A percentile compares a stretch with the other conserved stretches of the same genome.
Conservation (phyloP, 108 stramenopile genomes). For the Ochromonas danica region DNA sequence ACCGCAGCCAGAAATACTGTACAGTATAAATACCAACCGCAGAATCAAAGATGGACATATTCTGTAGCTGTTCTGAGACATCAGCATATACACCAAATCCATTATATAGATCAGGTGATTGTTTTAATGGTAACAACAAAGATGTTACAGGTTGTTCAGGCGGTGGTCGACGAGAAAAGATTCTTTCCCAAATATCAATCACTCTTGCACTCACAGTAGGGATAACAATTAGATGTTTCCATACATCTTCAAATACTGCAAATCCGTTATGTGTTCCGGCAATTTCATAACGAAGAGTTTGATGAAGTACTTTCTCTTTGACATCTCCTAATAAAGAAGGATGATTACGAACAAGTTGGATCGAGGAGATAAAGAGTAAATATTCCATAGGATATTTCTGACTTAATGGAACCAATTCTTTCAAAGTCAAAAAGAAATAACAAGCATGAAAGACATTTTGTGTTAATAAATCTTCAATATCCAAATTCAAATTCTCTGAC, state of each 20-base stretch:
- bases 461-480: conserved; percentile 16
- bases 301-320: neutral
- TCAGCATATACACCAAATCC: neutral
- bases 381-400: neutral
- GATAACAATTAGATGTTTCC: neutral
- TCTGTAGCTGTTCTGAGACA: conserved; percentile 3
- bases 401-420: neutral
- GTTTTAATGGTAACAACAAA: neutral
- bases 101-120: neutral
- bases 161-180: neutral
- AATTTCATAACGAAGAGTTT: neutral
- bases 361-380: neutral
- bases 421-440: neutral
- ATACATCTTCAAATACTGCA: neutral
- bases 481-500: neutral
- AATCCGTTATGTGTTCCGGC: neutral
- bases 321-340: neutral
- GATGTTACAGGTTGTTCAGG: conserved; percentile 3
- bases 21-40: neutral
- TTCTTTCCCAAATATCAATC: neutral
- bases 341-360: neutral
- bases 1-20: neutral
- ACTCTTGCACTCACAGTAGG: neutral
- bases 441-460: neutral
- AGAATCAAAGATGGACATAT: conserved; percentile 8